Conservation (phyloP, 208 protist genomes). For the Leishmania martiniquensis region DNA sequence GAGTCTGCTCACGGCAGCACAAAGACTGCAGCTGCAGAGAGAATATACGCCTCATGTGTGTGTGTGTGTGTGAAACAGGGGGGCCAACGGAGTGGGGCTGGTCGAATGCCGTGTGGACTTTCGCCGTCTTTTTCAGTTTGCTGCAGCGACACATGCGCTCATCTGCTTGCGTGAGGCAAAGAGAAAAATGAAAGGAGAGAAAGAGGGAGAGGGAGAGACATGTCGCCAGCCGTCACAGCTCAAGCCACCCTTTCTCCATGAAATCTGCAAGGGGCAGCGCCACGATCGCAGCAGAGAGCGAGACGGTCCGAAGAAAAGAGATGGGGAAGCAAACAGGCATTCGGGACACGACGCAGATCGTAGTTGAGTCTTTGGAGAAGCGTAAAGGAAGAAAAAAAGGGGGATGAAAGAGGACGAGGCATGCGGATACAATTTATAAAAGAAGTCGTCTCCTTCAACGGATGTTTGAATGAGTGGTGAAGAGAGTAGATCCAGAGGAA, state of each 20-base stretch:
- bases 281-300: slow-evolving; percentile 1
- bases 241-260: too few species aligned
- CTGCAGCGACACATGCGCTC: too few species aligned
- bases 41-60: background rate
- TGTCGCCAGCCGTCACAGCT: too few species aligned
- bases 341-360: background rate
- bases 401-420: background rate
- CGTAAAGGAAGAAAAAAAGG: background rate
- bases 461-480: background rate
- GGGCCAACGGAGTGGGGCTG: too few species aligned
- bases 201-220: background rate
- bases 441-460: too few species aligned
- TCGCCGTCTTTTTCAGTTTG: too few species aligned
- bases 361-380: background rate
- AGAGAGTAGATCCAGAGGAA: background rate
- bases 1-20: background rate
- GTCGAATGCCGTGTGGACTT: too few species aligned
- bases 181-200: too few species aligned
- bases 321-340: background rate
- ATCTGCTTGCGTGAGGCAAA: too few species aligned
- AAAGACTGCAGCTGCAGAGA: background rate
- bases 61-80: too few species aligned
- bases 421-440: background rate
- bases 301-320: background rate
- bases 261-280: background rate